These are phyloP conservation scores for Wallacemonas sp. DNA, from an alignment of 208 protist genomes.

Conservation along the genomic window DNA sequence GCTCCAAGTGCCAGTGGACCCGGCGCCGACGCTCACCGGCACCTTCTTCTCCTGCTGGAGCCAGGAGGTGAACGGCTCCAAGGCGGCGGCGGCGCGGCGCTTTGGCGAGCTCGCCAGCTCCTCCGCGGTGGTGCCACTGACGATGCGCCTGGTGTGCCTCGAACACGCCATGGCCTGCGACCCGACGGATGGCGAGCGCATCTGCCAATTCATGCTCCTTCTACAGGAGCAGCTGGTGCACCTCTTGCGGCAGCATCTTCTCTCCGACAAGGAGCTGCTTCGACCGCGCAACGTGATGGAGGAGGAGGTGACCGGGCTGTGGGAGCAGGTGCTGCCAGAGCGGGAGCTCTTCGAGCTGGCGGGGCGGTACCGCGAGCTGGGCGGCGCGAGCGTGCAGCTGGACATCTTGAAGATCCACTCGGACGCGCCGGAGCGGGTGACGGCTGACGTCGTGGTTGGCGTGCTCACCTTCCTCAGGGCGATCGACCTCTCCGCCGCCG, in stretches of 20 bases:
- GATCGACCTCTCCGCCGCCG: constrained; percentile 37
- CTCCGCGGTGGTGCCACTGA: constrained; percentile 38
- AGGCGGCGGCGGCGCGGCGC: constrained; percentile 41
- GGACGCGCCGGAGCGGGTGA: constrained; percentile 45
- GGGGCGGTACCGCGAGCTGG: constrained; percentile 57
- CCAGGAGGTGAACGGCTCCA: constrained; percentile 29
- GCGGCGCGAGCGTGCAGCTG: constrained; percentile 80
- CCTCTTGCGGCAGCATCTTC: constrained; percentile 41
- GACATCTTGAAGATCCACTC: constrained; percentile 79
- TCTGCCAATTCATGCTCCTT: constrained; percentile 65
- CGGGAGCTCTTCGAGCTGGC: constrained; percentile 65
- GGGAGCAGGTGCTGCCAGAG: constrained; percentile 53
- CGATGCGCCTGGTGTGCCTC: constrained; percentile 47
- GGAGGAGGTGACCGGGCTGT: constrained; percentile 47
- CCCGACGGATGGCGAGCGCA: constrained; percentile 37
- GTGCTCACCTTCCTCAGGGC: constrained; percentile 67
- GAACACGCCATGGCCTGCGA: constrained; percentile 43
- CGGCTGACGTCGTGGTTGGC: constrained; percentile 39
- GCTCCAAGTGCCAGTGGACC: constrained; percentile 37
- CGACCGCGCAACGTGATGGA: constrained; percentile 27
- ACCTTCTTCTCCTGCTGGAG: constrained; percentile 64
- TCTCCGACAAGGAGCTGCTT: constrained; percentile 26
- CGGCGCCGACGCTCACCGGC: constrained; percentile 51
- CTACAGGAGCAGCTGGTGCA: constrained; percentile 70
- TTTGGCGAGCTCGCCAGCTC: constrained; percentile 68